A percentile compares a stretch with the other conserved stretches of the same genome.
Evolutionary conservation across 257 asterid genomes (phyloP).

Genomic region (Plectranthus barbatus): DNA sequence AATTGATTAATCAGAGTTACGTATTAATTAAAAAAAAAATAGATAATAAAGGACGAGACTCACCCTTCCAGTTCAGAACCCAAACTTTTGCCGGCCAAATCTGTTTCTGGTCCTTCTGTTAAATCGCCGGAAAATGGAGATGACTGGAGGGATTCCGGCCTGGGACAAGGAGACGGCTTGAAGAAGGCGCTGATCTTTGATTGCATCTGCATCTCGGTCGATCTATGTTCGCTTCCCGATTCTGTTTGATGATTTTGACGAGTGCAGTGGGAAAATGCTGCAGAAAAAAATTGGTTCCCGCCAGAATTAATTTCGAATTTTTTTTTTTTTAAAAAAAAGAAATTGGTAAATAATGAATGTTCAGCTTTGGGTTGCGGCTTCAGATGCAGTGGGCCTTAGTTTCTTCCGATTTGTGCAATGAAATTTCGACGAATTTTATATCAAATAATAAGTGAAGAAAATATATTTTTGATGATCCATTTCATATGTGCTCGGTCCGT

Average conservation of each 20-base stretch:
- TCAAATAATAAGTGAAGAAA: no score
- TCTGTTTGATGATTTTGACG: not conserved
- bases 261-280: not conserved
- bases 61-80: constrained; percentile 20
- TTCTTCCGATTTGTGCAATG: no score
- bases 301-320: not conserved
- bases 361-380: no score
- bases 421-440: no score
- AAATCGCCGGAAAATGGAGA: constrained; percentile 10
- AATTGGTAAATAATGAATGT: no score
- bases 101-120: constrained; percentile 24
- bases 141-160: constrained; percentile 15
- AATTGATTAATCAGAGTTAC: not conserved
- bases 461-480: no score
- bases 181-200: constrained; percentile 54
- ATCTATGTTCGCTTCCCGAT: not conserved
- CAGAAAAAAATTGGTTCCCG: constrained; percentile 2
- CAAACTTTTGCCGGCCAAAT: constrained; percentile 34
- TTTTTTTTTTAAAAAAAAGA: no score
- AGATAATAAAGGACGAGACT: not conserved
- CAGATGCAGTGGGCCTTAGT: no score
- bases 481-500: no score
- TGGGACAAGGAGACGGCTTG: constrained; percentile 25
- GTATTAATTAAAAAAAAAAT: not conserved
- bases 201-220: constrained; percentile 54